Conservation (phyloP, 2,329 filamentous ascomycete species). For the Fusarium verrucosum region DNA sequence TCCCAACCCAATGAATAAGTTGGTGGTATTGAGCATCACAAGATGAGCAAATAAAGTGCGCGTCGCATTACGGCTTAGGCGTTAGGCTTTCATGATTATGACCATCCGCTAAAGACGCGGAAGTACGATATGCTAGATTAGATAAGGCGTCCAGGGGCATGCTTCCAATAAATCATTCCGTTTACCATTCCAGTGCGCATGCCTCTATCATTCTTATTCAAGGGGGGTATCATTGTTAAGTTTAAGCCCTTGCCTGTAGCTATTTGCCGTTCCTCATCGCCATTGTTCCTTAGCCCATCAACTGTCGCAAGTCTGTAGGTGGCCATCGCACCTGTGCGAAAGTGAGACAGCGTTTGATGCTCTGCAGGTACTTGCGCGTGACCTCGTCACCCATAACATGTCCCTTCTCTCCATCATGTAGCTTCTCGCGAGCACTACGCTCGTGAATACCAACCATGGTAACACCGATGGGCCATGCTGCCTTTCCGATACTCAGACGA, state of each 20-base stretch:
- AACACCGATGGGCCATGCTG: slow-evolving; percentile 98
- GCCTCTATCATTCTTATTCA: slow-evolving; percentile 3
- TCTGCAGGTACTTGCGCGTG: slow-evolving; percentile 95
- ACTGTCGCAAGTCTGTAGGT: slow-evolving; percentile 87
- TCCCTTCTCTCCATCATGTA: slow-evolving; percentile 86
- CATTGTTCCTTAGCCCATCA: slow-evolving; percentile 74
- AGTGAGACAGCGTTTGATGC: slow-evolving; percentile 94
- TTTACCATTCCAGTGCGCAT: background rate
- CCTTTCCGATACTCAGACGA: slow-evolving; percentile 91
- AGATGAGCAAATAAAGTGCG: slow-evolving; percentile 24
- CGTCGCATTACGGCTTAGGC: slow-evolving; percentile 31
- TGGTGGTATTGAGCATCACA: background rate
- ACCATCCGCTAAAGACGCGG: slow-evolving; percentile 31
- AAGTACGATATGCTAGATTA: slow-evolving; percentile 28
- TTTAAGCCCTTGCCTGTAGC: background rate
- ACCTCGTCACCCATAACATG: slow-evolving; percentile 98
- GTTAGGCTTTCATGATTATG: slow-evolving; percentile 40
- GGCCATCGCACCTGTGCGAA: slow-evolving; percentile 98
- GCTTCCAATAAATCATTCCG: slow-evolving; percentile 10
- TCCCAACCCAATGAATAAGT: background rate
- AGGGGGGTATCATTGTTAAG: slow-evolving; percentile 39
- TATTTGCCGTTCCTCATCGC: background rate
- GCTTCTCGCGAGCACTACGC: slow-evolving; percentile 91
- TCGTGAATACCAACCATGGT: slow-evolving; percentile 99
- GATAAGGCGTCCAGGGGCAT: slow-evolving; percentile 31